Evolutionary conservation across 176 grass and related monocot species (phyloP).

Genomic region (Hordeum marinum): DNA sequence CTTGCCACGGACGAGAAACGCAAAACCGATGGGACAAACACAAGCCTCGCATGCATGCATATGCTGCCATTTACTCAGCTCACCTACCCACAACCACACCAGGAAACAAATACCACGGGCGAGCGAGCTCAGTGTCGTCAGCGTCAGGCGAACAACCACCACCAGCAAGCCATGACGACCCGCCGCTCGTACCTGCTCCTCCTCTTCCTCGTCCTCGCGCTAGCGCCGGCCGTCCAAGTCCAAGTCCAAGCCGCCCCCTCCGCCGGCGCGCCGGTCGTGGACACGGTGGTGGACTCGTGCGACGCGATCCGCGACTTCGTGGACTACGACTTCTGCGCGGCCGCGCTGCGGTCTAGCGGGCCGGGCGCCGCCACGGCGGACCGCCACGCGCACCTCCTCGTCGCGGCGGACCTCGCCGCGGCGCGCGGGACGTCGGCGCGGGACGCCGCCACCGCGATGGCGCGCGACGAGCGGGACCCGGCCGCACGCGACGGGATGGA

Average conservation of each 20-base stretch:
- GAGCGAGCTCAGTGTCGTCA: not conserved
- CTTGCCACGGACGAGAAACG: not conserved
- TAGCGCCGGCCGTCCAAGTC: too few relatives aligned
- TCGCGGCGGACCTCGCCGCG: constrained; percentile 30
- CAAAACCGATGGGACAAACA: not conserved
- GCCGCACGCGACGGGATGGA: constrained; percentile 3
- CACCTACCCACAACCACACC: not conserved
- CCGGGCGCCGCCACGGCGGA: not conserved
- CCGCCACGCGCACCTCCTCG: constrained; percentile 39
- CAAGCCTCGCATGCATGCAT: not conserved
- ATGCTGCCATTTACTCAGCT: not conserved
- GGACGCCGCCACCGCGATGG: not conserved
- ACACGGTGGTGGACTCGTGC: constrained; percentile 25
- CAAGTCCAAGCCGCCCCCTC: not conserved
- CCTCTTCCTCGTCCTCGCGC: not conserved
- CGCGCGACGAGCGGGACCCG: not conserved
- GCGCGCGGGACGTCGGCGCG: not conserved
- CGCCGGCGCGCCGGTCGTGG: not conserved
- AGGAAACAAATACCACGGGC: not conserved
- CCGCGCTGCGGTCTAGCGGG: constrained; percentile 14
- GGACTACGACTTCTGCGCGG: constrained; percentile 17
- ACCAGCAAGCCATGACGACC: not conserved
- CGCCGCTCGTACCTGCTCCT: not conserved
- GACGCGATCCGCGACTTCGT: constrained; percentile 45
- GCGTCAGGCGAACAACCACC: not conserved